Evolutionary conservation across 495 filamentous ascomycete species (phyloP).

Genomic region (Bathelium albidoporum): DNA sequence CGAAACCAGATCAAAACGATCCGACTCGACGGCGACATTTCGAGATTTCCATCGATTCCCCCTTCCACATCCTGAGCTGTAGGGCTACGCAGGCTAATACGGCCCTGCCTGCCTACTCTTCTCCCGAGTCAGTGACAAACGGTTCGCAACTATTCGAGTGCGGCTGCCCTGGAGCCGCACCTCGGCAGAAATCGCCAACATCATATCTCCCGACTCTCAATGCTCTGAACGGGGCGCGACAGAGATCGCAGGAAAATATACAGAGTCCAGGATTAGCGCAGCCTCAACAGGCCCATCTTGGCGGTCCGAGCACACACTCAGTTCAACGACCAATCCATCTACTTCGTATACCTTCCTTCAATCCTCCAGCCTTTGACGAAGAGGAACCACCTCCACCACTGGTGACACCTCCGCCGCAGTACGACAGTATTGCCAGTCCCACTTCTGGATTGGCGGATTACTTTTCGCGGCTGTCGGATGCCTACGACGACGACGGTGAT

Average conservation of each 20-base stretch:
- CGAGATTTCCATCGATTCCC: slow-evolving; percentile 97
- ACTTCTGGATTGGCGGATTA: slow-evolving; percentile 78
- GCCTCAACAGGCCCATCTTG: slow-evolving; percentile 30
- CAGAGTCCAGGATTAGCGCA: slow-evolving; percentile 32
- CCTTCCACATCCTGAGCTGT: slow-evolving; percentile 91
- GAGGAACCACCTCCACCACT: slow-evolving; percentile 77
- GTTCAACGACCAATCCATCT: slow-evolving; percentile 72
- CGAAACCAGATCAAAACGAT: slow-evolving; percentile 71
- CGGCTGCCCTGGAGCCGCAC: slow-evolving; percentile 63
- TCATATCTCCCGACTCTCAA: slow-evolving; percentile 35
- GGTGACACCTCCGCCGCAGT: slow-evolving; percentile 78
- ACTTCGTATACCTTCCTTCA: slow-evolving; percentile 75
- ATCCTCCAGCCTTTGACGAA: slow-evolving; percentile 83
- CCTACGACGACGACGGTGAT: slow-evolving; percentile 46
- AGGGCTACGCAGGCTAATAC: slow-evolving; percentile 88
- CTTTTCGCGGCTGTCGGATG: slow-evolving; percentile 60
- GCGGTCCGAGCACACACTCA: slow-evolving; percentile 19
- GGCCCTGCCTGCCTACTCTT: slow-evolving; percentile 73
- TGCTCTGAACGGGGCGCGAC: slow-evolving; percentile 21
- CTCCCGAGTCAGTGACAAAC: slow-evolving; percentile 43
- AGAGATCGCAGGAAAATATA: slow-evolving; percentile 7
- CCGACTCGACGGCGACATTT: slow-evolving; percentile 82
- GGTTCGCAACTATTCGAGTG: slow-evolving; percentile 48
- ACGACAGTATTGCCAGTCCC: slow-evolving; percentile 69
- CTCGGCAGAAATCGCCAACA: slow-evolving; percentile 33